Base-by-base conservation (phyloP, 2,329 filamentous ascomycete genomes). In the Cadophora luteo-olivacea region DNA sequence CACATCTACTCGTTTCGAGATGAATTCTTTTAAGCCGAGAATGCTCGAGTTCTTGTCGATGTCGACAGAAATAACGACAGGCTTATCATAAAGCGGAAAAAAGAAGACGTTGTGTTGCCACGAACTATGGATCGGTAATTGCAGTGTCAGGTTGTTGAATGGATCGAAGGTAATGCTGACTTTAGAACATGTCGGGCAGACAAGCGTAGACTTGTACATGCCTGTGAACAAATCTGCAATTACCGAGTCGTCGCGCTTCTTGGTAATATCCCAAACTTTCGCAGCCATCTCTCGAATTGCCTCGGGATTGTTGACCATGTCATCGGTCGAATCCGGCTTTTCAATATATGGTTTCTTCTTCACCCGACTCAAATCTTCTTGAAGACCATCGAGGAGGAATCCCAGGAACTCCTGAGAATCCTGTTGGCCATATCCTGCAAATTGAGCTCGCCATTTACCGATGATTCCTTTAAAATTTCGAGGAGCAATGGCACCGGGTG, bases 91-190 rank as follows among this genome's bases (percentile, higher is more conserved):
- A 1, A 96, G 82, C 1, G 94, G 94, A 69, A 92, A 91, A 78
- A 92, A 97, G 66, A 87, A 90, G 73, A 98, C 83, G 0, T 86
- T 84, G 72, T 91, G 91, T 68, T 84, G 85, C 91, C 93, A 97
- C 55, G 93, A 86, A 72, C 91, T 94, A 78, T 96, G 91, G 65
- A 97, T 88, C 0, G 96, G 96, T 41, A 99, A 83, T 67, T 97
- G 96, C 29, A 99, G 83, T 0, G 96, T 97, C 68, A 99, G 82
- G 72, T 97, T 96, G 79, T 94, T 97, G 84, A 97, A 99, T 0
- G 96, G 96, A 78, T 99, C 96, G 77, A 99, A 99, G 0, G 96
- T 98, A 75, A 99, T 97, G 86, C 94, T 97, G 80, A 98, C 92
- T 82, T 98, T 99, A 74, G 91, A 87, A 79, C 96, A 99, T 8